These are phyloP conservation scores for Leccinum pachyderme DNA, from an alignment of 1,284 basidiomycete species.

Conservation along the genomic window DNA sequence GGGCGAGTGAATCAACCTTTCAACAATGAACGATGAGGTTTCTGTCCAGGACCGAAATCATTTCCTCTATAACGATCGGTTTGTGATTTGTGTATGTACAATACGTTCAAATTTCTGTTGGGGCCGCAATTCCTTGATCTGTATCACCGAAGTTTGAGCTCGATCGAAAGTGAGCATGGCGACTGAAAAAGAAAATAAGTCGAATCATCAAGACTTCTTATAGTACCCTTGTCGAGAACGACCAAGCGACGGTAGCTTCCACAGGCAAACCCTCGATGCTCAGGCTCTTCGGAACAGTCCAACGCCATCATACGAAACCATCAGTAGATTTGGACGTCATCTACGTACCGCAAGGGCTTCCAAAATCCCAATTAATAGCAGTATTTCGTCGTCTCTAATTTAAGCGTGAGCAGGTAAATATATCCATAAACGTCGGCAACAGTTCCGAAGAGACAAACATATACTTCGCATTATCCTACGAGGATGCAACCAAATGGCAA, in stretches of 20 bases:
- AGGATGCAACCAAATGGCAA: conserved; percentile 2
- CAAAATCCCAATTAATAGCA: not conserved
- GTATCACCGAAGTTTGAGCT: not conserved
- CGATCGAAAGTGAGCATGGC: not conserved
- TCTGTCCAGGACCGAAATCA: not conserved
- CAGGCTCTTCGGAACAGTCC: too few relatives aligned
- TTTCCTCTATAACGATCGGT: not conserved
- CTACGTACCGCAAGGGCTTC: not conserved
- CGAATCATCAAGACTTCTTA: too few relatives aligned
- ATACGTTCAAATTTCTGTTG: not conserved
- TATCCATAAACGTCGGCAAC: not conserved
- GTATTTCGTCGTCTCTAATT: not conserved
- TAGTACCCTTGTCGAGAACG: too few relatives aligned
- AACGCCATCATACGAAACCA: not conserved
- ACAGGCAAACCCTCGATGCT: too few relatives aligned
- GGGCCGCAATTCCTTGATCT: not conserved
- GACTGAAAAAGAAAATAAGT: not conserved
- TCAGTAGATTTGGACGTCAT: not conserved
- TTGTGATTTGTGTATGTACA: not conserved
- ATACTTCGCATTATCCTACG: conserved; percentile 20
- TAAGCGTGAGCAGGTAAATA: not conserved
- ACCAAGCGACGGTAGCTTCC: too few relatives aligned
- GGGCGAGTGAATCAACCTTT: conserved; percentile 32
- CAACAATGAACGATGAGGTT: conserved; percentile 1
- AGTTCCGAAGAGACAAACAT: not conserved